A percentile compares a stretch with the other conserved stretches of the same genome.
These are phyloP conservation scores for Kurtzmaniella cleridarum DNA, from an alignment of 805 yeast genomes.

Conservation along the genomic window DNA sequence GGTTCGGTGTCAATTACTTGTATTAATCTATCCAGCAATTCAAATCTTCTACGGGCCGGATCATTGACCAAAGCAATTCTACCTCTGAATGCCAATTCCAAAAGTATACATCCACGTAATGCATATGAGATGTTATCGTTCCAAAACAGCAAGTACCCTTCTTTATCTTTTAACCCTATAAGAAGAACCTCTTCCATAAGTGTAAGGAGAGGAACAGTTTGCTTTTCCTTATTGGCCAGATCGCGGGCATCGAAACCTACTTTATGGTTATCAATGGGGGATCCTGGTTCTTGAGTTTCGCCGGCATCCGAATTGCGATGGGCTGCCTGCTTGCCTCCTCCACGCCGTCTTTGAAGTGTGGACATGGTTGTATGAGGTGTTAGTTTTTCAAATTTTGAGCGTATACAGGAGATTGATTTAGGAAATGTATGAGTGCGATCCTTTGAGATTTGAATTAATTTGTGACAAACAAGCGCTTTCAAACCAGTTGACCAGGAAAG, in stretches of 20 bases:
- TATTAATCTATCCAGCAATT: conserved; percentile 78
- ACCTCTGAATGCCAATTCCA: conserved; percentile 89
- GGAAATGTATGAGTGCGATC: too few species aligned
- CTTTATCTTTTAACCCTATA: conserved; percentile 91
- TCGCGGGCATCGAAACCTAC: conserved; percentile 81
- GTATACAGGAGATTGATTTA: too few species aligned
- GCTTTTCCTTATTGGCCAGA: conserved; percentile 35
- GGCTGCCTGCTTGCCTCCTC: conserved; percentile 31
- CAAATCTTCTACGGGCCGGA: conserved; percentile 85
- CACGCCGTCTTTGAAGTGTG: conserved; percentile 67
- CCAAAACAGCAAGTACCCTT: conserved; percentile 96
- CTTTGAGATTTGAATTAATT: too few species aligned
- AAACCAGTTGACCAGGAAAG: too few species aligned
- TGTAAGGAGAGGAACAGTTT: conserved; percentile 67
- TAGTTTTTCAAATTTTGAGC: too few species aligned
- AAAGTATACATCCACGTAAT: conserved; percentile 84
- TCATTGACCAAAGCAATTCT: conserved; percentile 87
- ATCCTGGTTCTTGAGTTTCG: conserved; percentile 11
- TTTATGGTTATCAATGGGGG: conserved; percentile 41
- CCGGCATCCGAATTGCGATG: conserved; percentile 14
- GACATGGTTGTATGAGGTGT: conserved; percentile 1
- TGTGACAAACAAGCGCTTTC: too few species aligned
- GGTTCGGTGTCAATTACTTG: conserved; percentile 81
- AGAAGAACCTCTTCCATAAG: conserved; percentile 94
- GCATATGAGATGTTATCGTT: conserved; percentile 97